Conservation (phyloP, 495 filamentous ascomycete genomes). For the Penicillium arizonense region DNA sequence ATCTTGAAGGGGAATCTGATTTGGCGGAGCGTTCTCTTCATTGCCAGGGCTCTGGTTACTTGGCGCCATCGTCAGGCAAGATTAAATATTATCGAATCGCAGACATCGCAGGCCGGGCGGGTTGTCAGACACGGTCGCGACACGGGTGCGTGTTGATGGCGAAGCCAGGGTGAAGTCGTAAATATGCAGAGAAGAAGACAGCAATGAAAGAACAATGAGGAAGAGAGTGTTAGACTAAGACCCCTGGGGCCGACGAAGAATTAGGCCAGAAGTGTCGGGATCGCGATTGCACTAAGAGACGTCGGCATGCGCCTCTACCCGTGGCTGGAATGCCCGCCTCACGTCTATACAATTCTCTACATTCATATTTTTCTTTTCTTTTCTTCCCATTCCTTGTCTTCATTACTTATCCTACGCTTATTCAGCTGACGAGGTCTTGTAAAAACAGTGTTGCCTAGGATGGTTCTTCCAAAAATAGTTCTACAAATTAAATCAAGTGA, state of each 20-base stretch:
- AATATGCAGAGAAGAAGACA: neutral
- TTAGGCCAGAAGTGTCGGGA: neutral
- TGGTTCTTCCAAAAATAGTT: constrained; percentile 26
- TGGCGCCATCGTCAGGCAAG: constrained; percentile 59
- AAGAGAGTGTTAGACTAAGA: neutral
- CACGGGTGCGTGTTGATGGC: constrained; percentile 8
- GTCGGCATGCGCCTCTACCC: neutral
- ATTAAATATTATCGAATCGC: constrained; percentile 37
- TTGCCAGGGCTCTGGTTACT: constrained; percentile 50
- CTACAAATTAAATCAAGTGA: constrained; percentile 1
- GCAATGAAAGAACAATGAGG: neutral
- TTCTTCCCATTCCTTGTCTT: too few species aligned
- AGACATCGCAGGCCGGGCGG: constrained; percentile 40
- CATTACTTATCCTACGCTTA: neutral
- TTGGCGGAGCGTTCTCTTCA: constrained; percentile 43
- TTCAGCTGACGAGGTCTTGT: constrained; percentile 17
- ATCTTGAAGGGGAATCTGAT: constrained; percentile 82
- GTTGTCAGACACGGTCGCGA: constrained; percentile 6
- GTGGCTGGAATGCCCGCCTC: neutral
- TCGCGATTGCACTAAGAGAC: constrained; percentile 9
- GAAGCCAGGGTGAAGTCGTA: neutral
- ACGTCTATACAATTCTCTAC: neutral
- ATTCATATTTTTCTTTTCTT: too few species aligned
- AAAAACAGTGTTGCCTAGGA: constrained; percentile 23
- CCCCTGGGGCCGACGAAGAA: neutral